Evolutionary conservation across 306 rosid species (phyloP).

Genomic region (Astragalus membranaceus): DNA sequence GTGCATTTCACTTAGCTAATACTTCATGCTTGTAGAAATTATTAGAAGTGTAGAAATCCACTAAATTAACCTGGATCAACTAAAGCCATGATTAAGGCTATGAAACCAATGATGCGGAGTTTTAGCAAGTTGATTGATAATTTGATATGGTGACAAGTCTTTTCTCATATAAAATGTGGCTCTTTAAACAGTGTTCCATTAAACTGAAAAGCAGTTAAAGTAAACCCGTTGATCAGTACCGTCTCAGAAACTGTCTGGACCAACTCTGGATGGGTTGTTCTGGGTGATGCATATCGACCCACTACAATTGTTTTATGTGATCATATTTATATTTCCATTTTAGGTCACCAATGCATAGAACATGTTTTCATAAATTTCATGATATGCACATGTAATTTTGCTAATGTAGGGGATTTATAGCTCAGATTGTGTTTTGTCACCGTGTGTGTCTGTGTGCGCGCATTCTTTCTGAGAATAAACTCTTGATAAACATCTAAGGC

Average conservation of each 20-base stretch:
- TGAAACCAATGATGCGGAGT: background rate
- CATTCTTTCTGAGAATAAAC: background rate
- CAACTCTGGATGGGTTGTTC: background rate
- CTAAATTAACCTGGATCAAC: background rate
- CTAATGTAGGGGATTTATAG: background rate
- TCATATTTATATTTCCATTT: background rate
- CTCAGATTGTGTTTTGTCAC: background rate
- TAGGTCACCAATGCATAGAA: background rate
- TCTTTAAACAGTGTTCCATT: background rate
- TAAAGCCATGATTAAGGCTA: background rate
- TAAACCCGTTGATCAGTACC: background rate
- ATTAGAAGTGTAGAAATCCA: background rate
- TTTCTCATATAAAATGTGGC: background rate
- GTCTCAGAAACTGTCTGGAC: background rate
- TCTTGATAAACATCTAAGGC: background rate
- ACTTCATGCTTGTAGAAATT: background rate
- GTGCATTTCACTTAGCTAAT: background rate
- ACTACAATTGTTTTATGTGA: background rate
- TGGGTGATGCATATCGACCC: background rate
- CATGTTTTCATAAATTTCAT: background rate
- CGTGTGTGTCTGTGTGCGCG: background rate
- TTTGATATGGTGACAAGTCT: background rate
- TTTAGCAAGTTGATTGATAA: constrained; percentile 6
- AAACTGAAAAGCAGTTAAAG: background rate
- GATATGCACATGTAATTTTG: background rate